Evolutionary conservation across 306 rosid species (phyloP).

Genomic region (Vigna unguiculata): DNA sequence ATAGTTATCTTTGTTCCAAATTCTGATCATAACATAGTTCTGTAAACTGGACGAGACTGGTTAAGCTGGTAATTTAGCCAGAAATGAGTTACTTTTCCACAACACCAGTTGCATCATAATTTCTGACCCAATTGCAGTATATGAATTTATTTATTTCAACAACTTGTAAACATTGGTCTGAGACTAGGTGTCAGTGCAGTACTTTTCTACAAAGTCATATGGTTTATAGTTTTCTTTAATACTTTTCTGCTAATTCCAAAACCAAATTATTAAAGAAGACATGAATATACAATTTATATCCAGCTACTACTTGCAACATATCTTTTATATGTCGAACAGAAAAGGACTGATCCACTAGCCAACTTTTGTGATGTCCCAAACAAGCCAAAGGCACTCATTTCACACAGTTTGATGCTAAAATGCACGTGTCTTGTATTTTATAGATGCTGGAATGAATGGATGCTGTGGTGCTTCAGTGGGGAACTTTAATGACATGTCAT

Average conservation of each 20-base stretch:
- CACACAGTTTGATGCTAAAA: not conserved
- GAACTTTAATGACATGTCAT: slow-evolving; percentile 3
- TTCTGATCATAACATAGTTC: not conserved
- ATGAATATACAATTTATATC: not conserved
- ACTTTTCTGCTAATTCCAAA: slow-evolving; percentile 29
- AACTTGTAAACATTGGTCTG: not conserved
- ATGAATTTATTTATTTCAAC: slow-evolving; percentile 17
- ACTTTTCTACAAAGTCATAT: not conserved
- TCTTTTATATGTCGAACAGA: not conserved
- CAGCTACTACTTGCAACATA: not conserved
- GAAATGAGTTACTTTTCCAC: slow-evolving; percentile 1
- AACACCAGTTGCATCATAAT: too few relatives aligned
- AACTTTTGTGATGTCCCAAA: not conserved
- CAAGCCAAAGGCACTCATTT: not conserved
- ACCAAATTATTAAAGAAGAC: not conserved
- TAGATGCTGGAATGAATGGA: slow-evolving; percentile 1
- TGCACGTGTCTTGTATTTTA: not conserved
- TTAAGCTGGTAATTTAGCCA: not conserved
- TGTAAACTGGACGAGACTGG: not conserved
- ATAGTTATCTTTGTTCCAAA: not conserved
- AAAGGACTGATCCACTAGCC: slow-evolving; percentile 19
- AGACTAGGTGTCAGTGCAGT: not conserved
- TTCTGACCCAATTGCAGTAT: not conserved
- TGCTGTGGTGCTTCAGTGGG: not conserved
- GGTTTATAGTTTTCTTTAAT: not conserved